Evolutionary conservation across 768 basidiomycete species (phyloP), one percentile per base, ranked within the genome.

Genomic region (Russula compacta): DNA sequence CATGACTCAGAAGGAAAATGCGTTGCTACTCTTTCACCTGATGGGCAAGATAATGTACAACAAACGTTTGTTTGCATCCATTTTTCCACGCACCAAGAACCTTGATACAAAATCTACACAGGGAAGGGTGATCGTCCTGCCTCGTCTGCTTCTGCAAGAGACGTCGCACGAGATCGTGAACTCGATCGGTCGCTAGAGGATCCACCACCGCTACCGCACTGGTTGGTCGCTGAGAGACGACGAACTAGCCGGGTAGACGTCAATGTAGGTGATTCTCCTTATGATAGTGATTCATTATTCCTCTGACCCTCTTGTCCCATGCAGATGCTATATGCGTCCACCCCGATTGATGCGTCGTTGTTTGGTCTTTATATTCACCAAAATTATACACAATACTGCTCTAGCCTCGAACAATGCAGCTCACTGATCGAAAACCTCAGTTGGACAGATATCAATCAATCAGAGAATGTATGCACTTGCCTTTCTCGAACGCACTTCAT

Each of bases 1-100:
- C 0, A 79, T 93, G 0, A 90, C 92, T 21, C 75, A 86, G 59
- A 77, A 92, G 56, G 97, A 99, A 69, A 87, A 92, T 67, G 89
- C 84, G 61, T 75, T 99, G 15, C 84, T 83, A 10, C 74, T 99
- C 53, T 99, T 99, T 70, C 97, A 98, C 73, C 73, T 98, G 17
- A 76, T 99, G 52, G 97, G 97, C 15, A 95, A 91, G 74, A 82
- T 98, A 1, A 71, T 98, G 51, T 98, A 97, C 70, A 98, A 95
- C 72, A 99, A 98, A 73, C 84, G 97, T 97, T 47, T 58, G 83
- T 73, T 21, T 33, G 9, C 44, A 50, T 59, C 14, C 47, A 17
- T 50, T 24, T 47, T 33, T 11, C 29, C 21, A 11, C 24, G 21
- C 19, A 4, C 35, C 15, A 10, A 1, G 49, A 21, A n/a, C 33